Percentiles rank a stretch among this genome's conserved stretches.
phyloP scores from a whole-genome alignment of 768 basidiomycete species.

The Serendipita sp. region DNA sequence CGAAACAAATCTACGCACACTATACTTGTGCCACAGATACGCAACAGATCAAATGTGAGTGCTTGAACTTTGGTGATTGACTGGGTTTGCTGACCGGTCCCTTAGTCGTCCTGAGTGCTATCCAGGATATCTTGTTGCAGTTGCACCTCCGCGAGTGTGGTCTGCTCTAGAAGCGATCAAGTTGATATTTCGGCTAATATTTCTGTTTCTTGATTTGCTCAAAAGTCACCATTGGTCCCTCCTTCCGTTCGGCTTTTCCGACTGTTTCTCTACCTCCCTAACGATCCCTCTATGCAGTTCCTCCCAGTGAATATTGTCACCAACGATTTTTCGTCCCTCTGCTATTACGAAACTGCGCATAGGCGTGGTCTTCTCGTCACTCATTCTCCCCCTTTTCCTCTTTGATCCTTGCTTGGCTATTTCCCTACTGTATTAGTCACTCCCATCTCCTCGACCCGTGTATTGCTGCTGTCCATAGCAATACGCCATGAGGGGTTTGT shows the following conservation, averaged over 20 bases:
- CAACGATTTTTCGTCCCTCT: too few relatives aligned
- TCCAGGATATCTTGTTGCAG: conserved; percentile 78
- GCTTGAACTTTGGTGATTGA: not conserved
- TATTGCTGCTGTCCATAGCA: not conserved
- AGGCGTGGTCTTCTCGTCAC: too few relatives aligned
- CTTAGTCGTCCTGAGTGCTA: conserved; percentile 63
- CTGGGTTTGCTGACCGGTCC: not conserved
- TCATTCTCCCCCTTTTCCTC: too few relatives aligned
- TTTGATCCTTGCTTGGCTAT: too few relatives aligned
- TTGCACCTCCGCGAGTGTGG: conserved; percentile 77
- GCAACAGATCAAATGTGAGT: conserved; percentile 72
- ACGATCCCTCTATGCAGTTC: too few relatives aligned
- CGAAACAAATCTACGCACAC: conserved; percentile 80
- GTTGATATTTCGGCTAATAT: not conserved
- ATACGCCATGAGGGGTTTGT: not conserved
- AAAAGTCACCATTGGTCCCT: not conserved
- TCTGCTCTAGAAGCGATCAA: conserved; percentile 31
- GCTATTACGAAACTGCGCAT: too few relatives aligned
- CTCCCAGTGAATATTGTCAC: too few relatives aligned
- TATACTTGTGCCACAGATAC: conserved; percentile 92
- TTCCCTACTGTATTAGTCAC: not conserved
- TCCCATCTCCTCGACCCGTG: not conserved
- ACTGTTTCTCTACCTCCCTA: not conserved
- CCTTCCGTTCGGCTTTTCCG: not conserved
- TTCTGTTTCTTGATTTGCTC: not conserved